Percentiles rank a stretch among this genome's conserved stretches.
phyloP scores from a whole-genome alignment of 139 green algal genomes.

The Zygnema circumcarinatum region DNA sequence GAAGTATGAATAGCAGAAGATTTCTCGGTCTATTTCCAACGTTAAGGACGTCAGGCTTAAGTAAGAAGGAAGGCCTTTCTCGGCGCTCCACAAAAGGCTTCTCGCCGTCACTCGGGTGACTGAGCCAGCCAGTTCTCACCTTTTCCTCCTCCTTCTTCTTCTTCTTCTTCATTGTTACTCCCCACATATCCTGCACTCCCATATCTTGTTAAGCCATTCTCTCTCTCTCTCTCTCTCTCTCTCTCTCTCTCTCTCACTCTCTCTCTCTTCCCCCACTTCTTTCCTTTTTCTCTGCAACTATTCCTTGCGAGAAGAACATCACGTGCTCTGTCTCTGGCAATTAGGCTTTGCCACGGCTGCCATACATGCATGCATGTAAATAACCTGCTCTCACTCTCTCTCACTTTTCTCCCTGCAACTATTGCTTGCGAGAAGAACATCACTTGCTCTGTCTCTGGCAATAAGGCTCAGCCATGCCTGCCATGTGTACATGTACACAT shows the following conservation, averaged over 20 bases:
- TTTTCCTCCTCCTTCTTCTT: background rate
- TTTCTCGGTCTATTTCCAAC: too few relatives aligned
- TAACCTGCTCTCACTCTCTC: background rate
- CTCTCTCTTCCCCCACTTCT: too few relatives aligned
- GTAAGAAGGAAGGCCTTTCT: too few relatives aligned
- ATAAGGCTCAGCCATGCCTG: too few relatives aligned
- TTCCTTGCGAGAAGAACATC: background rate
- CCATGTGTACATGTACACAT: conserved; percentile 6
- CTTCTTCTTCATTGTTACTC: background rate
- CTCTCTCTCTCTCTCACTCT: too few relatives aligned
- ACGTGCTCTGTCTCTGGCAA: background rate
- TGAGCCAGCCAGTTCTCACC: too few relatives aligned
- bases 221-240: too few relatives aligned
- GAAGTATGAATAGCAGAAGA: too few relatives aligned
- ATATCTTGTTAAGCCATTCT: background rate
- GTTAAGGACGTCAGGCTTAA: too few relatives aligned
- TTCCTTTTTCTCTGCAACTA: background rate
- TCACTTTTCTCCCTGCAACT: background rate
- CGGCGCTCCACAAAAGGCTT: too few relatives aligned
- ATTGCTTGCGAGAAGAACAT: background rate
- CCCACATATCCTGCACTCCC: background rate
- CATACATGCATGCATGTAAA: background rate
- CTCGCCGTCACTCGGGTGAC: too few relatives aligned
- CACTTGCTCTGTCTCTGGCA: too few relatives aligned
- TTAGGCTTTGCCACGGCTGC: background rate